Percentiles rank a stretch among this genome's conserved stretches.
Evolutionary conservation across 1,139 yeast genomes (phyloP).

Genomic region (Candida albicans): DNA sequence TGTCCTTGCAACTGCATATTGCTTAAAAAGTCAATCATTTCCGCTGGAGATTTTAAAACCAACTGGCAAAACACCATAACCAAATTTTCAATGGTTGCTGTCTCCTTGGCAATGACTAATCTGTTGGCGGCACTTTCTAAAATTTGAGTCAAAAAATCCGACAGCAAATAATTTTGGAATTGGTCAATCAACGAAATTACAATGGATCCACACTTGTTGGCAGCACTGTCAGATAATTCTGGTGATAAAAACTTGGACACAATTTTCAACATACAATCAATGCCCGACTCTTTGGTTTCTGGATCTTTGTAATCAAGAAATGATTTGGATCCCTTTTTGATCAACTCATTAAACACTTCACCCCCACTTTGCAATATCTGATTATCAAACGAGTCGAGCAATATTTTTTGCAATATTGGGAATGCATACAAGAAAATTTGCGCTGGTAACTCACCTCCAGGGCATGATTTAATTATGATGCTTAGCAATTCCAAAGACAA

Average conservation of each 20-base stretch:
- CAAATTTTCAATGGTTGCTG: constrained; percentile 74
- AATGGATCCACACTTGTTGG: constrained; percentile 69
- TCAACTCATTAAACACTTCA: constrained; percentile 65
- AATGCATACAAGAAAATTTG: constrained; percentile 51
- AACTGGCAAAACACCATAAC: constrained; percentile 75
- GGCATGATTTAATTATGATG: constrained; percentile 49
- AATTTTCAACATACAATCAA: constrained; percentile 55
- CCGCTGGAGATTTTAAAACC: constrained; percentile 57
- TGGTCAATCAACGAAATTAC: constrained; percentile 64
- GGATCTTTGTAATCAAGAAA: constrained; percentile 42
- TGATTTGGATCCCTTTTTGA: constrained; percentile 50
- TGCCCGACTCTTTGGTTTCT: constrained; percentile 46
- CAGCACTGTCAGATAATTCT: constrained; percentile 73
- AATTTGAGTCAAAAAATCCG: constrained; percentile 54
- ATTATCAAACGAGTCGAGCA: constrained; percentile 65
- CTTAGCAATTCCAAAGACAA: constrained; percentile 68
- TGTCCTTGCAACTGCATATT: constrained; percentile 14
- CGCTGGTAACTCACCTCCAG: constrained; percentile 40
- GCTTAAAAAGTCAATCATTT: constrained; percentile 58
- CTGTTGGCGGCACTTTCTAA: constrained; percentile 73
- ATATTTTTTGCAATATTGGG: constrained; percentile 51
- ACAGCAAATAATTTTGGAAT: constrained; percentile 52
- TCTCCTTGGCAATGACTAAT: constrained; percentile 62
- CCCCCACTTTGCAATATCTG: constrained; percentile 79
- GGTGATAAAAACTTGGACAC: constrained; percentile 75